Base-by-base conservation (phyloP, 2,329 filamentous ascomycete genomes). In the Lachnum nothofagi region DNA sequence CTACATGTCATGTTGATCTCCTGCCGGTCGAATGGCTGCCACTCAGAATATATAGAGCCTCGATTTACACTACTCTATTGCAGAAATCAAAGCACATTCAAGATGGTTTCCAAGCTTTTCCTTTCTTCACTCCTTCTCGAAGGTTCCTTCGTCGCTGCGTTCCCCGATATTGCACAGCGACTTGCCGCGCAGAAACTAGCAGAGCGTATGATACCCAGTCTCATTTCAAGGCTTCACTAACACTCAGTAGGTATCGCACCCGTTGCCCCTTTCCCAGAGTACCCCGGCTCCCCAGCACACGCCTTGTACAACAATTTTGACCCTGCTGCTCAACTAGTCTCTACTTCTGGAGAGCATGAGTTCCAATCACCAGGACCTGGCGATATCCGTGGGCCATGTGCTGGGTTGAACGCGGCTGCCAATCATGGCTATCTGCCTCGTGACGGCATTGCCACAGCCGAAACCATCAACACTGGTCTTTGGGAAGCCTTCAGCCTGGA, bases 401-500 rank as follows among this genome's bases (percentile, higher is more conserved):
- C 63, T 22, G 65, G 66, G 43, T 54, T 70, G n/a, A 70, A 70
- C 49, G 67, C 68, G 3, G 50, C 69, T 27, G 68, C 68, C 39
- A 70, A 70, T 41, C 68, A 70, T 54, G 65, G 61, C n/a, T 70
- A 69, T 45, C 65, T 69, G 16, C 48, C 51, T 17, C 43, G 49
- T 10, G 34, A 49, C 16, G 52, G 53, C 22, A 51, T 55, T 17
- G 50, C 44, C 4, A 51, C 45, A 29, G 45, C 46, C 4, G 40
- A 45, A 10, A 40, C 43, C 22, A 35, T 51, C 14, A 43, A 52
- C 31, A 46, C 40, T 1, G 54, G 52, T 16, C 27, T 51, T 1
- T 47, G 35, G 40, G 31, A 52, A 37, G 48, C 52, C 5, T 60
- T 56, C 29, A 55, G 53, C 2, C 37, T 58, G 5, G 54, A 56